These are phyloP conservation scores for Plasmodium sp. DNA, from an alignment of 169 alveolate genomes.

Conservation along the genomic window DNA sequence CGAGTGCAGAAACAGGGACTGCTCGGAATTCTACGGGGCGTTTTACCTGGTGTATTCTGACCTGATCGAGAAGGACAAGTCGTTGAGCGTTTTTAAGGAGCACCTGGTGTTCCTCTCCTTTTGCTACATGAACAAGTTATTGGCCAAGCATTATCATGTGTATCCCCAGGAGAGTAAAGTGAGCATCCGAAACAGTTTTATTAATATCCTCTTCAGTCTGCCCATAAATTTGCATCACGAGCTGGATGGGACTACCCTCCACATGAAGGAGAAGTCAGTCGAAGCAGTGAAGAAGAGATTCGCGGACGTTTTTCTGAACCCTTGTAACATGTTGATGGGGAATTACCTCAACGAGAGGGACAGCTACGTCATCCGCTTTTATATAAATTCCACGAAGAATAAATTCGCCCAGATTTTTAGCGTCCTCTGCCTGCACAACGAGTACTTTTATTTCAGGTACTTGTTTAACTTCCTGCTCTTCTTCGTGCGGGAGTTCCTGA, in stretches of 20 bases:
- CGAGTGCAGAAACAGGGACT: constrained; percentile 39
- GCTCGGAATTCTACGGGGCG: constrained; percentile 26
- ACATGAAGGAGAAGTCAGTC: constrained; percentile 18
- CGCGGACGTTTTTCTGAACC: background rate
- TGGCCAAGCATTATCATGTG: constrained; percentile 8
- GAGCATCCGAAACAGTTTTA: constrained; percentile 31
- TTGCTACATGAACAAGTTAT: constrained; percentile 45
- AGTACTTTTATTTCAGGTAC: constrained; percentile 41
- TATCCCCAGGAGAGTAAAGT: constrained; percentile 30
- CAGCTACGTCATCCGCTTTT: constrained; percentile 2
- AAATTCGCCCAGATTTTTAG: constrained; percentile 56
- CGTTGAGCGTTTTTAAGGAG: background rate
- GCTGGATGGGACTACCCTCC: constrained; percentile 1
- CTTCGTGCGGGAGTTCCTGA: constrained; percentile 13
- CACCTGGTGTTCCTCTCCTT: constrained; percentile 37
- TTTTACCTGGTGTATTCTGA: constrained; percentile 25
- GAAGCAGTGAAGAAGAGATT: constrained; percentile 13
- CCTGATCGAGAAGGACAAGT: constrained; percentile 5
- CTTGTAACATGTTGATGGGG: background rate
- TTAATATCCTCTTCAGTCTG: constrained; percentile 20
- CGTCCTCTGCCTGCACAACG: constrained; percentile 27
- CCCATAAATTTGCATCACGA: constrained; percentile 17
- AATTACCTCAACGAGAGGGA: background rate
- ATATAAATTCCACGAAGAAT: constrained; percentile 21
- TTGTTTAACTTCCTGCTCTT: constrained; percentile 14